Evolutionary conservation across 208 protist genomes (phyloP).

Genomic region (Acanthamoeba polyphaga): DNA sequence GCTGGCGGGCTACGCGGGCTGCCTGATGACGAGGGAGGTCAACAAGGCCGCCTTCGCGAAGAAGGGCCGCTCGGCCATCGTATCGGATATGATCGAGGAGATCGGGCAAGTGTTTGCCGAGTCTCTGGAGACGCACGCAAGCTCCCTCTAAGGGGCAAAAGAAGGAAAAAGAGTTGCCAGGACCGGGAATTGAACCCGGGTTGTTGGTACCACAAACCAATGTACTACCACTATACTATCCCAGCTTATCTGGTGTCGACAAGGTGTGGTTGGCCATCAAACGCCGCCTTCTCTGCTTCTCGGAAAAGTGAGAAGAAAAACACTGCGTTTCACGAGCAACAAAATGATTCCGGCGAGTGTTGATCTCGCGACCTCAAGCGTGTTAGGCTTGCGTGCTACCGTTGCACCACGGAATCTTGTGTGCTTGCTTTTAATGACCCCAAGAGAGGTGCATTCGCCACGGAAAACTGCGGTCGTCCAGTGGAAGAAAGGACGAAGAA

Average conservation of each 20-base stretch:
- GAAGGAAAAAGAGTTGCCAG: background rate
- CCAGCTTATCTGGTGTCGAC: background rate
- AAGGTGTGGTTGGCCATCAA: too few relatives aligned
- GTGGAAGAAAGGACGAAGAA: too few relatives aligned
- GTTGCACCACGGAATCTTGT: too few relatives aligned
- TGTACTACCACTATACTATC: conserved; percentile 14
- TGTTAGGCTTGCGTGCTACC: too few relatives aligned
- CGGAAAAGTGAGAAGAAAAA: too few relatives aligned
- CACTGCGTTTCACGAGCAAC: too few relatives aligned
- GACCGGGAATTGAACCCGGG: conserved; percentile 5
- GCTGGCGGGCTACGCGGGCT: conserved; percentile 73
- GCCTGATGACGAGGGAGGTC: conserved; percentile 35
- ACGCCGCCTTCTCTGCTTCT: too few relatives aligned
- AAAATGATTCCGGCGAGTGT: too few relatives aligned
- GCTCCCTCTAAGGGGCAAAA: background rate
- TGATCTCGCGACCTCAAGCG: too few relatives aligned
- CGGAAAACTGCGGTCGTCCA: too few relatives aligned
- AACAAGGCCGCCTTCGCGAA: conserved; percentile 75
- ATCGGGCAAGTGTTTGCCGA: conserved; percentile 69
- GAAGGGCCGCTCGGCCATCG: conserved; percentile 74
- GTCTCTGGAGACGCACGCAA: background rate
- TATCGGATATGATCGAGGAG: conserved; percentile 79
- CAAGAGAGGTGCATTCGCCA: too few relatives aligned
- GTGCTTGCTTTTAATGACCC: too few relatives aligned
- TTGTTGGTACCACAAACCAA: conserved; percentile 12